phyloP scores from a whole-genome alignment of 2,329 filamentous ascomycete genomes.

The Lizonia empirigonia region DNA sequence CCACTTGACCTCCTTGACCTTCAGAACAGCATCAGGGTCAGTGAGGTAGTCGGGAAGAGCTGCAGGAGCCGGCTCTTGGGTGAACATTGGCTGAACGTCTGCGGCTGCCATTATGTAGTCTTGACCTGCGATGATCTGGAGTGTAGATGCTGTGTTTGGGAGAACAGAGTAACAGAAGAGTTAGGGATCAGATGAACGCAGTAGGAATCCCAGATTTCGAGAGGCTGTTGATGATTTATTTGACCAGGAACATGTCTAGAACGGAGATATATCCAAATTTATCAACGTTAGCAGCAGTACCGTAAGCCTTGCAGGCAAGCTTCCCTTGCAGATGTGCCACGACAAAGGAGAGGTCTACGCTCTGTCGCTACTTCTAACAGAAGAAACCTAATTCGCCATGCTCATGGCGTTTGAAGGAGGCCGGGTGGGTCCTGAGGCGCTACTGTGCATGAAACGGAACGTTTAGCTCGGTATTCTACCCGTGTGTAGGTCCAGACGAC shows the following conservation, averaged over 20 bases:
- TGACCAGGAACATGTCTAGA: background rate
- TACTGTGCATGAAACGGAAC: conserved; percentile 13
- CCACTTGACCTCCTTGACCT: conserved; percentile 62
- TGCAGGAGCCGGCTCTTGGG: conserved; percentile 43
- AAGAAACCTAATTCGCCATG: conserved; percentile 1
- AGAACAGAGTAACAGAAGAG: background rate
- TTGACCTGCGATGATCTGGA: conserved; percentile 5
- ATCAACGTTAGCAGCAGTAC: background rate
- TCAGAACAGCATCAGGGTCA: conserved; percentile 63
- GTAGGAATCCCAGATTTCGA: background rate
- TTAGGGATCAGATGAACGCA: background rate
- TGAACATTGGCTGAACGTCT: conserved; percentile 32
- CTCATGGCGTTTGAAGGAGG: conserved; percentile 6
- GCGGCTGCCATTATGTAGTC: conserved; percentile 31
- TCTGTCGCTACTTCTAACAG: background rate
- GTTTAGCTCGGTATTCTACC: conserved; percentile 10
- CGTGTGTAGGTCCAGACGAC: conserved; percentile 11
- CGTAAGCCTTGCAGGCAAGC: conserved; percentile 6
- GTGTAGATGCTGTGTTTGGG: background rate
- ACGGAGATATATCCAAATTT: conserved; percentile 2
- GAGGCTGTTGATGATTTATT: conserved; percentile 3
- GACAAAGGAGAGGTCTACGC: conserved; percentile 1
- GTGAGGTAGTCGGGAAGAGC: conserved; percentile 63
- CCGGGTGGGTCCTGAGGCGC: conserved; percentile 3
- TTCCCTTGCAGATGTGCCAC: conserved; percentile 15